Evolutionary conservation across 805 yeast genomes (phyloP), one percentile per base, ranked within the genome.

Genomic region (Saccharomycopsis fodiens): DNA sequence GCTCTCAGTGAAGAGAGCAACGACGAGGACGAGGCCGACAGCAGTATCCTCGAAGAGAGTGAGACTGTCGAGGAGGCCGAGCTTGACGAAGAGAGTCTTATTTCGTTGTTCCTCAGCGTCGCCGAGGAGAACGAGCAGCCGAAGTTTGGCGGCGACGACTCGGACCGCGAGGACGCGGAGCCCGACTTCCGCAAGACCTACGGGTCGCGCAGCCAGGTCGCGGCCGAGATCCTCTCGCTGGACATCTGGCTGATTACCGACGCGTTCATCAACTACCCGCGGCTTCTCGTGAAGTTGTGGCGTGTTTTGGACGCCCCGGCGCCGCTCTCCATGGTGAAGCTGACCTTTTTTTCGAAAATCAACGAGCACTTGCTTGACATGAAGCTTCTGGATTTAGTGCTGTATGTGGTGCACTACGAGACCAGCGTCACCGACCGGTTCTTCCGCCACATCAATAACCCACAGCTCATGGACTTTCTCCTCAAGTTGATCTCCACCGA

Each of bases 181-280:
- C 55, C 52, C 10, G 48, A 55, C 15, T 47, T 41, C 27, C 65
- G 65, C 38, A 66, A 65, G 42, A 63, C 53, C 2, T 68, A 63
- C 38, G 49, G 60, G 2, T 59, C 72, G 55, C 59, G 75, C 50
- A 79, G 87, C 1, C 80, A 79, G 46, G 72, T 82, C 55, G 88
- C 96, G 4, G 86, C 96, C 1, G 97, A 93, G 60, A 82, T 93
- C 36, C 68, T 93, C 40, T 78, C 91, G 35, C 86, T 93, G 3
- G 97, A 91, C 58, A 89, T 88, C 6, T 91, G 97, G 96, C 83
- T 94, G 2, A 69, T 93, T 32, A 84, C 96, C 1, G 95, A 89
- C 54, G 80, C 95, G 1, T 81, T 93, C 45, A 80, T 91, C 81
- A 89, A 85, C 54, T 76, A 79, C 49, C 68, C 75, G 3, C 73